Evolutionary conservation across 805 yeast species (phyloP).

Genomic region (Lipomyces sp.): DNA sequence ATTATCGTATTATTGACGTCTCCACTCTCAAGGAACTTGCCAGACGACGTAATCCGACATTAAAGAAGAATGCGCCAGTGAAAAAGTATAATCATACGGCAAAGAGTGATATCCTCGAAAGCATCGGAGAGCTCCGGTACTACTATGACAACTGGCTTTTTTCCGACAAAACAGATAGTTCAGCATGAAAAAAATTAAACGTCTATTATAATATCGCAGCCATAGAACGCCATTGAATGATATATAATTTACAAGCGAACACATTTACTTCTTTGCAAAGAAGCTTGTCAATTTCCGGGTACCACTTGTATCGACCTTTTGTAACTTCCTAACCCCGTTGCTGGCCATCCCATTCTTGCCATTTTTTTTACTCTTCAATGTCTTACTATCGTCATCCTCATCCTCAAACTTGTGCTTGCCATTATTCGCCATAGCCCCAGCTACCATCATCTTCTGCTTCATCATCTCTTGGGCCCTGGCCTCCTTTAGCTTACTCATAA

Average conservation of each 20-base stretch:
- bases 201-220: neutral
- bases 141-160: conserved; percentile 66
- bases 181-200: neutral
- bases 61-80: conserved; percentile 61
- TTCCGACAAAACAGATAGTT: neutral
- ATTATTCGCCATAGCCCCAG: conserved; percentile 4
- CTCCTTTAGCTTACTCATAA: conserved; percentile 30
- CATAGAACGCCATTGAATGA: neutral
- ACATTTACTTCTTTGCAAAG: conserved; percentile 41
- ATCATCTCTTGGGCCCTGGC: conserved; percentile 34
- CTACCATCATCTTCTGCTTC: conserved; percentile 28
- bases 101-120: conserved; percentile 81
- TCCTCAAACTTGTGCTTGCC: conserved; percentile 26
- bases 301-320: conserved; percentile 37
- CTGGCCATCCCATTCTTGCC: conserved; percentile 15
- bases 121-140: conserved; percentile 82
- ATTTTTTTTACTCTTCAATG: conserved; percentile 22
- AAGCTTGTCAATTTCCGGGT: conserved; percentile 45
- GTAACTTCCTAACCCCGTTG: conserved; percentile 32
- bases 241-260: neutral
- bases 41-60: conserved; percentile 70
- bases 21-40: conserved; percentile 84
- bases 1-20: conserved; percentile 87
- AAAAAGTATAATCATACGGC: conserved; percentile 86
- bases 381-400: conserved; percentile 18